Evolutionary conservation across 768 basidiomycete species (phyloP).

Genomic region (Pleurotus tuber-regium): DNA sequence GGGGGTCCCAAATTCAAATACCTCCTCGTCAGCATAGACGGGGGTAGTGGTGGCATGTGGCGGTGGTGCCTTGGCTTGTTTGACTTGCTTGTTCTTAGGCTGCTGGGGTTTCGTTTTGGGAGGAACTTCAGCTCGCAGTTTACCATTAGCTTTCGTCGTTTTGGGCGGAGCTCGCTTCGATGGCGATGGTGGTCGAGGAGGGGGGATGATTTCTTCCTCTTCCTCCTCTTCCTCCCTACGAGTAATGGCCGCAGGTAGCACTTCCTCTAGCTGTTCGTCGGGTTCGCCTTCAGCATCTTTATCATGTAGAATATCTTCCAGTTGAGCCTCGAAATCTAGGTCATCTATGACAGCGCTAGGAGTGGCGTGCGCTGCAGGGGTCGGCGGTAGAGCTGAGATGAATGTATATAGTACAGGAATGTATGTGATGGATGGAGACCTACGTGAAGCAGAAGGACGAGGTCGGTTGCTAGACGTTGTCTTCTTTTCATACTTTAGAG

Average conservation of each 20-base stretch:
- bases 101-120: conserved; percentile 14
- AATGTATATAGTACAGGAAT: conserved; percentile 13
- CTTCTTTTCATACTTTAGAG: conserved; percentile 52
- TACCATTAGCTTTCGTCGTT: conserved; percentile 20
- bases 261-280: conserved; percentile 44
- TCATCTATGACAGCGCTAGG: conserved; percentile 18
- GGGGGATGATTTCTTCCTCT: conserved; percentile 32
- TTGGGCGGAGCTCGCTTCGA: conserved; percentile 31
- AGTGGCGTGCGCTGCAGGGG: conserved; percentile 21
- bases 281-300: conserved; percentile 24
- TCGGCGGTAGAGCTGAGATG: conserved; percentile 20
- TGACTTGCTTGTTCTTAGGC: conserved; percentile 16
- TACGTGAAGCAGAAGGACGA: conserved; percentile 30
- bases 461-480: conserved; percentile 19
- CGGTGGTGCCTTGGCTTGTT: conserved; percentile 21
- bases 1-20: conserved; percentile 47
- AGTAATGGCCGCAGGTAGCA: conserved; percentile 26
- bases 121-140: conserved; percentile 21
- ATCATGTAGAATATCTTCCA: conserved; percentile 21
- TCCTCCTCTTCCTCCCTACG: conserved; percentile 30
- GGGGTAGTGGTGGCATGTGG: conserved; percentile 4
- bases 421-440: conserved; percentile 17
- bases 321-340: conserved; percentile 20
- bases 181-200: conserved; percentile 23
- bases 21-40: conserved; percentile 42